These are phyloP conservation scores for Noccaea bulbosa DNA, from an alignment of 345 rosid species.

Conservation along the genomic window DNA sequence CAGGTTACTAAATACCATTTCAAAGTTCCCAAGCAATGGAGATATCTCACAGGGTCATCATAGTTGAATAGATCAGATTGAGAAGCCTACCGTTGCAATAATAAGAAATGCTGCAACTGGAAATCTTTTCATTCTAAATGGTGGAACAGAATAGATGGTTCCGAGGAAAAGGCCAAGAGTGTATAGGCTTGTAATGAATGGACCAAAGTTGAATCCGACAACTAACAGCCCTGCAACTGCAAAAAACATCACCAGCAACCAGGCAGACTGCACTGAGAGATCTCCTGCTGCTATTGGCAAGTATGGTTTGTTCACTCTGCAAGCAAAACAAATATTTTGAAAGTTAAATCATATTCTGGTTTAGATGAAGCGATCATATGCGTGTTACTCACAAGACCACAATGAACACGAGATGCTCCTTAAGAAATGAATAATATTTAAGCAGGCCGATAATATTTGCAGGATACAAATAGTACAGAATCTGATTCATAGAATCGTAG, in stretches of 20 bases:
- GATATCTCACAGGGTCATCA: not conserved
- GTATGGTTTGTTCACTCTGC: slow-evolving; percentile 98
- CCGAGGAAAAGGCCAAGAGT: slow-evolving; percentile 86
- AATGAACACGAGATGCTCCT: slow-evolving; percentile 2
- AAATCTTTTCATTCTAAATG: slow-evolving; percentile 89
- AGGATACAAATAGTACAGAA: slow-evolving; percentile 14
- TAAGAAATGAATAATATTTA: not conserved
- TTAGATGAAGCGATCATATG: slow-evolving; percentile 8
- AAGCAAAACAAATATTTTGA: not conserved
- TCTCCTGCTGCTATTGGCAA: slow-evolving; percentile 99
- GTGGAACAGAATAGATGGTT: slow-evolving; percentile 97
- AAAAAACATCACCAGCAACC: slow-evolving; percentile 83
- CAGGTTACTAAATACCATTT: not conserved
- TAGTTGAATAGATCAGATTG: slow-evolving; percentile 11
- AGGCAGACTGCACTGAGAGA: slow-evolving; percentile 87
- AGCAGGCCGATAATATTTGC: not conserved
- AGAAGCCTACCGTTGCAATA: slow-evolving; percentile 71
- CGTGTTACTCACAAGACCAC: slow-evolving; percentile 8
- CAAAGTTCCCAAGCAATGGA: not conserved
- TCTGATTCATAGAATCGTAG: not conserved
- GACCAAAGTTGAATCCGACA: slow-evolving; percentile 80
- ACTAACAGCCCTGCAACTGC: slow-evolving; percentile 72
- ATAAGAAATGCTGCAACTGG: slow-evolving; percentile 92
- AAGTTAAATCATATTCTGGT: not conserved
- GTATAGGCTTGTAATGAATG: slow-evolving; percentile 82